Evolutionary conservation across 2,329 filamentous ascomycete genomes (phyloP), one percentile per base, ranked within the genome.

Genomic region (Thelonectria olida): DNA sequence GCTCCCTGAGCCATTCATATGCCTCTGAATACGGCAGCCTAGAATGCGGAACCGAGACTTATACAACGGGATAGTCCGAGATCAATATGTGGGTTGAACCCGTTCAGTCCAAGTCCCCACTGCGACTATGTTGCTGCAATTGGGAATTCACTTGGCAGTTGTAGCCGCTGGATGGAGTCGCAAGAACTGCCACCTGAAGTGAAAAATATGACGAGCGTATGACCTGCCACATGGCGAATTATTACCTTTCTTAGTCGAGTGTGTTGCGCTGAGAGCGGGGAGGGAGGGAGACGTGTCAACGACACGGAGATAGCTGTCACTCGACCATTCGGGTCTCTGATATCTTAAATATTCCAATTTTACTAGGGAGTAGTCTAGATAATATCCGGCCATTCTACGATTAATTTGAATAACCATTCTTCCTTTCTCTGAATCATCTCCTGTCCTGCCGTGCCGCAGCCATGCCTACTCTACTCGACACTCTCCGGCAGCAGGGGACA

Each of bases 391-490:
- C n/a, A n/a, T n/a, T n/a, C n/a, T n/a, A n/a, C n/a, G n/a, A n/a
- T n/a, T n/a, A n/a, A n/a, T n/a, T n/a, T n/a, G n/a, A n/a, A n/a
- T n/a, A n/a, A n/a, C n/a, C n/a, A 19, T 19, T 3, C 20, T 19
- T 45, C 15, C 12, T 13, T 25, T 36, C 20, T 1, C 20, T 27
- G 8, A n/a, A n/a, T n/a, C n/a, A n/a, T n/a, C n/a, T n/a, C n/a
- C n/a, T 9, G 5, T 22, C n/a, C 34, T 23, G 3, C 15, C 20
- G 12, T 31, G 44, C 15, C 28, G 23, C 45, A 52, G 31, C 28
- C 20, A 76, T 75, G 74, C 44, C 67, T 5, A 70, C 65, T 7
- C 59, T 75, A 0, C 54, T 77, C 1, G 66, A 73, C 7, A 62
- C 58, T 25, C 67, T 77, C 4, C 73, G 75, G 4, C 48, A 71